phyloP scores from a whole-genome alignment of 495 filamentous ascomycete genomes.

The Oleoguttula mirabilis region DNA sequence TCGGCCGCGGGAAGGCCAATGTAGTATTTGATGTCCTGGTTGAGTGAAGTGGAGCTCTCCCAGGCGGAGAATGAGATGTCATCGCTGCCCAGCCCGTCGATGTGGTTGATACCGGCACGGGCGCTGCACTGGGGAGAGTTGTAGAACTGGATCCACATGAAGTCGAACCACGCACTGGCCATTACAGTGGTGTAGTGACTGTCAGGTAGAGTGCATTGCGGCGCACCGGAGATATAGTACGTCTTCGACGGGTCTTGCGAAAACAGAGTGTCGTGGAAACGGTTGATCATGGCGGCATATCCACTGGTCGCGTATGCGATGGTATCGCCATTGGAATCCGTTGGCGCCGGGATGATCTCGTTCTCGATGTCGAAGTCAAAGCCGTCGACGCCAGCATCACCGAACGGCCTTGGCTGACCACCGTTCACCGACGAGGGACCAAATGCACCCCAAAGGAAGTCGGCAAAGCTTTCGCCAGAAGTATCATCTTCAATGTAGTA shows the following conservation, averaged over 20 bases:
- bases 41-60: slow-evolving; percentile 23
- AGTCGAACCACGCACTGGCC: slow-evolving; percentile 28
- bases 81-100: slow-evolving; percentile 17
- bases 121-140: slow-evolving; percentile 41
- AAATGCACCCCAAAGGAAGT: slow-evolving; percentile 53
- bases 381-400: slow-evolving; percentile 28
- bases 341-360: slow-evolving; percentile 19
- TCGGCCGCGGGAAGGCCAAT: slow-evolving; percentile 31
- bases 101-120: slow-evolving; percentile 31
- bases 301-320: slow-evolving; percentile 18
- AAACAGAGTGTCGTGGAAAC: slow-evolving; percentile 21
- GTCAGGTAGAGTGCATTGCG: slow-evolving; percentile 33
- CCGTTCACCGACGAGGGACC: slow-evolving; percentile 34
- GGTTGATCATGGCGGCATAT: slow-evolving; percentile 27
- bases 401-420: slow-evolving; percentile 34
- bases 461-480: slow-evolving; percentile 39
- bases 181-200: slow-evolving; percentile 24
- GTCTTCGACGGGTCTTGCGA: slow-evolving; percentile 12
- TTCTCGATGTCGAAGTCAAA: slow-evolving; percentile 34
- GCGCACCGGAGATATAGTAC: slow-evolving; percentile 33
- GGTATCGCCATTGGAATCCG: slow-evolving; percentile 4
- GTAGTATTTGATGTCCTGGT: slow-evolving; percentile 34
- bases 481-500: slow-evolving; percentile 29
- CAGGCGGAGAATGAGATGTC: slow-evolving; percentile 34
- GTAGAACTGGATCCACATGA: slow-evolving; percentile 33